phyloP scores from a whole-genome alignment of 176 grass and related monocot genomes.

The Alopecurus myosuroides region DNA sequence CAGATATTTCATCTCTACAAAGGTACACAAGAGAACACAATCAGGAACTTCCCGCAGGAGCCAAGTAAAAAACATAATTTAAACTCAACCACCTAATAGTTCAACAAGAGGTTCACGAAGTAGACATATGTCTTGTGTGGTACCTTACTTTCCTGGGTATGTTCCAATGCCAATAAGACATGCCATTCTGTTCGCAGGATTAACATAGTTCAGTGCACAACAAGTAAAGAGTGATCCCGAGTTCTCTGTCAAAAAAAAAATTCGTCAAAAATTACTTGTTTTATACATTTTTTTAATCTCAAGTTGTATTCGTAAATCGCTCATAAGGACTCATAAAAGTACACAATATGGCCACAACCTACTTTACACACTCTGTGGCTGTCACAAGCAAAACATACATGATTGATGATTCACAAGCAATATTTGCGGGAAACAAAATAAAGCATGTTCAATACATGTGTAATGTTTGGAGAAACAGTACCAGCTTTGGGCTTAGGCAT shows the following conservation, averaged over 20 bases:
- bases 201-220: too few species aligned
- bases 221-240: too few species aligned
- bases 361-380: not conserved
- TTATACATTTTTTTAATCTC: too few species aligned
- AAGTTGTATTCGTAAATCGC: too few species aligned
- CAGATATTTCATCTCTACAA: constrained; percentile 68
- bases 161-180: too few species aligned
- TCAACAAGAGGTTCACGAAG: constrained; percentile 65
- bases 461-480: constrained; percentile 85
- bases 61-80: too few species aligned
- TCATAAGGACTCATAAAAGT: not conserved
- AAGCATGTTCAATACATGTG: constrained; percentile 51
- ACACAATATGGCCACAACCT: not conserved
- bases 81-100: constrained; percentile 40
- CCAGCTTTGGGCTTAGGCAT: constrained; percentile 99
- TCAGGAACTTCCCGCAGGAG: too few species aligned
- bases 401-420: constrained; percentile 23
- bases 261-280: too few species aligned
- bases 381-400: constrained; percentile 4
- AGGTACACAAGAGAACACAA: too few species aligned
- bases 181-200: too few species aligned
- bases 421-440: not conserved
- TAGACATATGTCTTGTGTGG: constrained; percentile 71
- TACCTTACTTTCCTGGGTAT: too few species aligned
- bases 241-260: too few species aligned